Evolutionary conservation across 2,329 filamentous ascomycete genomes (phyloP), one percentile per base, ranked within the genome.

Genomic region (Dactylellina parvicollis): DNA sequence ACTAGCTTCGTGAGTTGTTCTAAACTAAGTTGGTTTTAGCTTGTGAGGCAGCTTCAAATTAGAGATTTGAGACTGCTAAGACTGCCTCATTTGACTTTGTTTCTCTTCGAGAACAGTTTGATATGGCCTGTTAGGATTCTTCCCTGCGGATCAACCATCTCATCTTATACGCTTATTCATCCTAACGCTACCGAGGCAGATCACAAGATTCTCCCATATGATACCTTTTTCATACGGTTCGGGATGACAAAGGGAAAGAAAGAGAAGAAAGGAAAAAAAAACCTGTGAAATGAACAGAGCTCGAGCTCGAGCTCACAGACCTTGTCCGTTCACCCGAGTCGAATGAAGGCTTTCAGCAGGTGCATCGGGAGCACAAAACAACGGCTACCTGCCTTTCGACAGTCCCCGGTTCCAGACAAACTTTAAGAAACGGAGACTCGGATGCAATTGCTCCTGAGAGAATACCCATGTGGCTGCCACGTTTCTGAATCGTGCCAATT

Each of bases 401-500:
- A 9, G 26, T 22, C 32, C 52, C 52, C 52, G 52, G 52, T n/a
- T 42, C 18, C 52, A 14, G 24, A 26, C 52, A 28, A 26, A 38
- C 4, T 7, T 14, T 38, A 30, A 20, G 4, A 20, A 40, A 52
- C 47, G 57, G 32, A 50, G 44, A 24, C 20, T 32, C 46, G 44
- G 32, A 30, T 52, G 32, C 3, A 16, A 26, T 26, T 52, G 32
- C 14, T 50, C 46, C 44, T 52, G 46, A 44, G 36, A 59, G 22
- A 16, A 57, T 14, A 62, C 16, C 57, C 57, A 62, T 62, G 57
- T 62, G 57, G 57, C 57, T 62, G 57, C 57, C 57, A 62, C 57
- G 57, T 62, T 62, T 62, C 30, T 38, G n/a, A 38, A 14, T 38
- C 34, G n/a, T 42, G 4, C 40, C 40, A 26, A 36, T 49, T 61